Evolutionary conservation across 106 monocot species (phyloP), one percentile per base, ranked within the genome.

Genomic region (Phalaenopsis equestris): DNA sequence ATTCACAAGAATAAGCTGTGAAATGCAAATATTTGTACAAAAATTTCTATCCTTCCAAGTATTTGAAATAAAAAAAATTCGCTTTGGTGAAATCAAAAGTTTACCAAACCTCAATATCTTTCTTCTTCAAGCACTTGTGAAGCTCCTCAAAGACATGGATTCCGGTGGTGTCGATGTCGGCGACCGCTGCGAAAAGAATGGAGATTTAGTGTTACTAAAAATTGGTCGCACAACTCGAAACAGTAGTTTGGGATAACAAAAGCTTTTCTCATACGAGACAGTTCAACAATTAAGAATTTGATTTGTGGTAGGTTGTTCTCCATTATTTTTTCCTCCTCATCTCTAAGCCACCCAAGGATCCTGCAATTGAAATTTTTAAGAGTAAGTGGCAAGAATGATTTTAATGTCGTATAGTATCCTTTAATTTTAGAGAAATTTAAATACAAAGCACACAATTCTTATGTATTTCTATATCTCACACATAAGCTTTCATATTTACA

Each of bases 331-430:
- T 92, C 87, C 15, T 89, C 89, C 79, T 91, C 87, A 55, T 91
- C 91, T 52, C 55, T 85, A 70, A 91, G 67, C 91, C 91, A 91
- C 79, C 91, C 84, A 30, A 91, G 80, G 49, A 85, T 89, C 84
- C 89, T 89, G 79, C 49, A 77, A 74, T 74, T 42, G 74, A 15
- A 72, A 21, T 36, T 74, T 30, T 74, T 36, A 74, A 38, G 39
- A 38, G 14, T 72, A 41, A 72, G 39, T 41, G 23, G 41, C 16
- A 72, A 1, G 64, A 52, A 52, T 52, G 52, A 14, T 12, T 12
- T 52, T 52, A 14, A 52, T 12, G 1, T 52, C 14, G 12, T 12
- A 52, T 52, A 52, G 12, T 14, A 14, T 12, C 52, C 12, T 48
- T 30, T 30, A 30, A 30, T 30, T 30, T 30, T 30, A 30, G 30